These are phyloP conservation scores for Alternaria arborescens DNA, from an alignment of 2,329 filamentous ascomycete species.

Conservation along the genomic window DNA sequence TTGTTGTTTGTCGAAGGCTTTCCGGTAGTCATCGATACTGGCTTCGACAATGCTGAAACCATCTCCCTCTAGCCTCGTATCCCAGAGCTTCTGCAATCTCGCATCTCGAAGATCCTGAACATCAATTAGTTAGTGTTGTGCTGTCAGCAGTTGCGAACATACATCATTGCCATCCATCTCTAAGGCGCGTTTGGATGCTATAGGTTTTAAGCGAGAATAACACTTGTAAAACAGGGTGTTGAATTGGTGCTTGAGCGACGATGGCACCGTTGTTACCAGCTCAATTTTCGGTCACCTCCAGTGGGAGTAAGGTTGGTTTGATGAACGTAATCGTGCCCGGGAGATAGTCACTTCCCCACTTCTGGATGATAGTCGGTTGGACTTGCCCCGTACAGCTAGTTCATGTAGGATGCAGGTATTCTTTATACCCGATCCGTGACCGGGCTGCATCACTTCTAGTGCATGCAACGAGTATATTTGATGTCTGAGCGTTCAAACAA, in stretches of 20 bases:
- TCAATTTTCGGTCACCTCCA: not conserved
- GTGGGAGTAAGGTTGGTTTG: not conserved
- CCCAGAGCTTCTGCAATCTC: not conserved
- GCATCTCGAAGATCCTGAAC: not conserved
- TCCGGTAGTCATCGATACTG: conserved; percentile 55
- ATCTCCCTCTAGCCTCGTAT: not conserved
- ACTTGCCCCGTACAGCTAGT: conserved; percentile 28
- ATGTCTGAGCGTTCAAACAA: not conserved
- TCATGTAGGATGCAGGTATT: not conserved
- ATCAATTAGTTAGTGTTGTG: not conserved
- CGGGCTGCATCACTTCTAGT: not conserved
- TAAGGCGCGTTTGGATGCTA: not conserved
- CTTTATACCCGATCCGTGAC: not conserved
- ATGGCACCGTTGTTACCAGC: not conserved
- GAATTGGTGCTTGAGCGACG: not conserved
- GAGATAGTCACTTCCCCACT: conserved; percentile 23
- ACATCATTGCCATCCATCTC: conserved; percentile 8
- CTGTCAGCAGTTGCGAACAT: not conserved
- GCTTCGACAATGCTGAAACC: conserved; percentile 57
- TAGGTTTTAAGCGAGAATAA: not conserved
- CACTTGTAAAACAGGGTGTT: not conserved
- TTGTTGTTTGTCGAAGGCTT: conserved; percentile 52
- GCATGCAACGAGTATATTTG: not conserved
- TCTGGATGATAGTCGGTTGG: conserved; percentile 23
- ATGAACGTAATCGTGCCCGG: not conserved